Conservation (phyloP, 2,329 filamentous ascomycete species). For the Alternaria arborescens region DNA sequence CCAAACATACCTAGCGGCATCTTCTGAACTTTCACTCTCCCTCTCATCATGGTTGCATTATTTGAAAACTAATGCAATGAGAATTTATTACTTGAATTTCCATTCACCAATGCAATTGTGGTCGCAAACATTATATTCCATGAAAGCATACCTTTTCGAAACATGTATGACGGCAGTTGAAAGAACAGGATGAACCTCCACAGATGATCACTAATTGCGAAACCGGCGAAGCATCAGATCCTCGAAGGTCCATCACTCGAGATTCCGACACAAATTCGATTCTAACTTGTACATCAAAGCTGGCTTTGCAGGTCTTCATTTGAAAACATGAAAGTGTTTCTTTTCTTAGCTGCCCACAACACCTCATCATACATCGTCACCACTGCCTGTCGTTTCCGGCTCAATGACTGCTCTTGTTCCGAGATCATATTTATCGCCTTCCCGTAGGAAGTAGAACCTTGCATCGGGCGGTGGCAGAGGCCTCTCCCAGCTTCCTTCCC, state of each 20-base stretch:
- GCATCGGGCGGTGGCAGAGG: conserved; percentile 20
- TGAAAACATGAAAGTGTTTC: background rate
- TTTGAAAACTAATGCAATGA: background rate
- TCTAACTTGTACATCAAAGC: background rate
- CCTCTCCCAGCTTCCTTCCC: conserved; percentile 31
- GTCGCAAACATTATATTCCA: background rate
- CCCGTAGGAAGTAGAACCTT: conserved; percentile 35
- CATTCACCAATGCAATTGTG: background rate
- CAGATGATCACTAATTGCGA: background rate
- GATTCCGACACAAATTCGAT: background rate
- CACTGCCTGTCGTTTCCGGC: background rate
- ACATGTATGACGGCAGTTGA: background rate
- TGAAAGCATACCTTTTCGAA: background rate
- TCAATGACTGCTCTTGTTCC: conserved; percentile 25
- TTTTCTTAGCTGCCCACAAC: background rate
- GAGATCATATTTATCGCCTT: conserved; percentile 33
- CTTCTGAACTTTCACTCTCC: conserved; percentile 27
- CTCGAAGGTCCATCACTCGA: background rate
- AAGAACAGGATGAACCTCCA: background rate
- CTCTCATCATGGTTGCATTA: background rate
- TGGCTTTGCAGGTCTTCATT: background rate
- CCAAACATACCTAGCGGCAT: conserved; percentile 11
- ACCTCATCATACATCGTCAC: background rate
- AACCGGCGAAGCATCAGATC: background rate
- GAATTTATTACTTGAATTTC: conserved; percentile 6